Conservation (phyloP, 805 yeast genomes). For the Wickerhamomyces rabaulensis region DNA sequence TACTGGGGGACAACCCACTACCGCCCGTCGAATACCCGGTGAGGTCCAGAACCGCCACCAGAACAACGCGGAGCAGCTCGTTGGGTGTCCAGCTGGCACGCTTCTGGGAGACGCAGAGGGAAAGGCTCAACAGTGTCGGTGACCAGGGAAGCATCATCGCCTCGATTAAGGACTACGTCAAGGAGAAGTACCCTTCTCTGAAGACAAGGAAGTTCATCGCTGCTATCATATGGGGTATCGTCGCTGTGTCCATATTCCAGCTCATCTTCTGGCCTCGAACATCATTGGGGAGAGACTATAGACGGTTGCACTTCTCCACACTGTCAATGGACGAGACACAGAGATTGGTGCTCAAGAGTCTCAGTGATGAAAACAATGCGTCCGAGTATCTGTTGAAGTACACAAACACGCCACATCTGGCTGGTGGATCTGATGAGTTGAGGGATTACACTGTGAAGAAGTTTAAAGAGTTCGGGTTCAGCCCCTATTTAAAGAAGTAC, state of each 20-base stretch:
- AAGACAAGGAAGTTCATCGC: constrained; percentile 19
- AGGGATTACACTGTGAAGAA: constrained; percentile 47
- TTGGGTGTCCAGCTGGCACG: neutral
- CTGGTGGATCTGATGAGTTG: constrained; percentile 38
- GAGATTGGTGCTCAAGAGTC: constrained; percentile 45
- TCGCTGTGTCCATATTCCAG: constrained; percentile 37
- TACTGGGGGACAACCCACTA: neutral
- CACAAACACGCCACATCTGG: constrained; percentile 13
- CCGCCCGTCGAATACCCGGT: neutral
- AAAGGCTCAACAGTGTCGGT: neutral
- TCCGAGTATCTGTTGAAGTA: constrained; percentile 23
- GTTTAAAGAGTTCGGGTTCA: constrained; percentile 46
- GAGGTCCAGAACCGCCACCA: neutral
- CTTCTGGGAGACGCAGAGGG: neutral
- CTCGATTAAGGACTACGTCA: constrained; percentile 17
- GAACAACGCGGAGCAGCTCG: constrained; percentile 1
- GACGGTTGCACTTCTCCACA: constrained; percentile 63
- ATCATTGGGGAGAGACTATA: constrained; percentile 72
- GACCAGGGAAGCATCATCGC: constrained; percentile 7
- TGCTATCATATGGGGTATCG: constrained; percentile 18
- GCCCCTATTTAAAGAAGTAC: constrained; percentile 46
- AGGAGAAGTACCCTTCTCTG: constrained; percentile 16
- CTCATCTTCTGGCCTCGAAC: constrained; percentile 80
- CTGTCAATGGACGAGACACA: constrained; percentile 67
- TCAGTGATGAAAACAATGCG: constrained; percentile 31